Evolutionary conservation across 129 eudicot species (phyloP).

Genomic region (Rutidosis leptorrhynchoides): DNA sequence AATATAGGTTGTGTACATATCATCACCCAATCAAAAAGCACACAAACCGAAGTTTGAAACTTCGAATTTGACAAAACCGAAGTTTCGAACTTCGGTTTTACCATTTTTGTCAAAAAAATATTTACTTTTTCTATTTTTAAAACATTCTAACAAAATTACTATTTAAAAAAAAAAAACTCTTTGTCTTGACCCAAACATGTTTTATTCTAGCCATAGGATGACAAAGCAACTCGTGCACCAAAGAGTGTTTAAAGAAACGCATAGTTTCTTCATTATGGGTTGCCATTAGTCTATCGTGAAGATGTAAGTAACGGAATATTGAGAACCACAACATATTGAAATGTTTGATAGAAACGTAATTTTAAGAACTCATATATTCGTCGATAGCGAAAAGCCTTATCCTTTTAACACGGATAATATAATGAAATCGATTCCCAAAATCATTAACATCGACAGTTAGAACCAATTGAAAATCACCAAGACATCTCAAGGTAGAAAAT

Average conservation of each 20-base stretch:
- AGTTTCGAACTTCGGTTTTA: no score
- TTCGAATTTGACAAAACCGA: no score
- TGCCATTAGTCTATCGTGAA: slow-evolving; percentile 90
- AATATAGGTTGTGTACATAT: no score
- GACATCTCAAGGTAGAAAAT: background rate
- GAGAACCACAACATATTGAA: background rate
- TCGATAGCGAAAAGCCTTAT: background rate
- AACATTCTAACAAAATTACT: no score
- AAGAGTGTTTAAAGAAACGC: slow-evolving; percentile 81
- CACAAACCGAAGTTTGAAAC: no score
- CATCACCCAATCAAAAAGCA: no score
- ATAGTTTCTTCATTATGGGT: slow-evolving; percentile 99
- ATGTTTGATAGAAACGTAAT: background rate
- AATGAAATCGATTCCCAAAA: background rate
- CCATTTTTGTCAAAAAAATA: no score
- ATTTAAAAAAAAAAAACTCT: no score
- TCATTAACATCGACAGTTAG: background rate
- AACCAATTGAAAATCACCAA: background rate
- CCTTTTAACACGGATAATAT: background rate
- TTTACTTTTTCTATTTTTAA: no score
- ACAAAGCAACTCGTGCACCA: slow-evolving; percentile 89
- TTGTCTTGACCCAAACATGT: slow-evolving; percentile 84
- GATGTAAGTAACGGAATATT: background rate
- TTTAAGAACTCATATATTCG: background rate
- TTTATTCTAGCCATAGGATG: slow-evolving; percentile 88